Evolutionary conservation across 495 filamentous ascomycete species (phyloP).

Genomic region (Lasiosphaeria ovina): DNA sequence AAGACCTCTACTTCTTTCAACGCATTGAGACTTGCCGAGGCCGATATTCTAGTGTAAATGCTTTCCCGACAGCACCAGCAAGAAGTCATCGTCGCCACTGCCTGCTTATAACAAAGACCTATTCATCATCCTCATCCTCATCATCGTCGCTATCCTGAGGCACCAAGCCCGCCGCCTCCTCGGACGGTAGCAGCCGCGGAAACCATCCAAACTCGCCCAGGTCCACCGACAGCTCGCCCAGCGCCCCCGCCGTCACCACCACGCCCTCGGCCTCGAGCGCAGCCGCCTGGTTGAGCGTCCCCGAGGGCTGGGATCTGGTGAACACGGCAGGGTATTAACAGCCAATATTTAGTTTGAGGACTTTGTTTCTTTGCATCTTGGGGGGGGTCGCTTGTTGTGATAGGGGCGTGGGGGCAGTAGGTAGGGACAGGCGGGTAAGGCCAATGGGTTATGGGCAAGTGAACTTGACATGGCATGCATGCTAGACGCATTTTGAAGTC

Average conservation of each 20-base stretch:
- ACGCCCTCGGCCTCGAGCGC: constrained; percentile 69
- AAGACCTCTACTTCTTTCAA: too few relatives aligned
- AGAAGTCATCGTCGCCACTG: too few relatives aligned
- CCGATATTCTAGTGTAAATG: too few relatives aligned
- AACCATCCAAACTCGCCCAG: constrained; percentile 75
- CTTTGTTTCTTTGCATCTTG: neutral
- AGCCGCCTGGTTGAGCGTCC: constrained; percentile 65
- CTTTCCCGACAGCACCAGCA: too few relatives aligned
- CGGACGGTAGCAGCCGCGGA: constrained; percentile 55
- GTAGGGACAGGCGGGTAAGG: neutral
- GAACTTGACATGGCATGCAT: neutral
- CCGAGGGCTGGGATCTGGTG: constrained; percentile 48
- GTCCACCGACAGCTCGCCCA: constrained; percentile 71
- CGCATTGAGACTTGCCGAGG: too few relatives aligned
- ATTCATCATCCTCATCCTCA: constrained; percentile 11
- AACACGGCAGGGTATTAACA: neutral
- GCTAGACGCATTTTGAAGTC: neutral
- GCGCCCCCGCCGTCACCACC: constrained; percentile 56
- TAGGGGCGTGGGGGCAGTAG: neutral
- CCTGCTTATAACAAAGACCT: neutral
- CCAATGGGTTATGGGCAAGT: neutral
- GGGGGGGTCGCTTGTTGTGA: neutral
- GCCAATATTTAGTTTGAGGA: neutral
- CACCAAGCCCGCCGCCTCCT: constrained; percentile 34
- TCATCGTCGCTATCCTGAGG: constrained; percentile 18